These are phyloP conservation scores for Oryza glumipatula DNA, from an alignment of 176 grass and related monocot genomes.

Conservation along the genomic window DNA sequence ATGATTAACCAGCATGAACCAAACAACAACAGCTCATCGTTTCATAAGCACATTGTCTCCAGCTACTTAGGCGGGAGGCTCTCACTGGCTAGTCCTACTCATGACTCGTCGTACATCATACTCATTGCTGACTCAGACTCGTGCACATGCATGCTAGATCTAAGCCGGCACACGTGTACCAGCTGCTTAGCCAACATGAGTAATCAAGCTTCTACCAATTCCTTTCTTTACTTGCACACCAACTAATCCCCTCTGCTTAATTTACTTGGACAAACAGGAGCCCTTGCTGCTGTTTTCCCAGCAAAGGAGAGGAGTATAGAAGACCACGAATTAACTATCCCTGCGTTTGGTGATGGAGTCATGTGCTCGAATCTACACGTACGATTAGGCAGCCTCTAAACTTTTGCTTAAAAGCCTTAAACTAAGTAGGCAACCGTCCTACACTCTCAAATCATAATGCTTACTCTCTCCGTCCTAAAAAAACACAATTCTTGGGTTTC, in stretches of 20 bases:
- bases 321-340: slow-evolving; percentile 6
- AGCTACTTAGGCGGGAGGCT: neutral
- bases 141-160: slow-evolving; percentile 22
- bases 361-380: slow-evolving; percentile 43
- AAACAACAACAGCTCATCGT: slow-evolving; percentile 23
- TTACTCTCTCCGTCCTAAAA: neutral
- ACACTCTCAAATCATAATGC: neutral
- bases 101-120: neutral
- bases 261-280: neutral
- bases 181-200: slow-evolving; percentile 21
- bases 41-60: slow-evolving; percentile 33
- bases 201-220: neutral
- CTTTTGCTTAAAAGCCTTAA: neutral
- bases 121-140: slow-evolving; percentile 17
- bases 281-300: slow-evolving; percentile 1
- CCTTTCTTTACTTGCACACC: slow-evolving; percentile 32
- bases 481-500: too few relatives aligned
- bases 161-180: slow-evolving; percentile 29
- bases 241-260: neutral
- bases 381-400: neutral
- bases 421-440: slow-evolving; percentile 17
- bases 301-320: neutral
- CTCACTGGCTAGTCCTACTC: neutral
- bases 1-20: slow-evolving; percentile 29
- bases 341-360: neutral